Conservation (phyloP, 805 yeast species). For the Ogataea ramenticola region DNA sequence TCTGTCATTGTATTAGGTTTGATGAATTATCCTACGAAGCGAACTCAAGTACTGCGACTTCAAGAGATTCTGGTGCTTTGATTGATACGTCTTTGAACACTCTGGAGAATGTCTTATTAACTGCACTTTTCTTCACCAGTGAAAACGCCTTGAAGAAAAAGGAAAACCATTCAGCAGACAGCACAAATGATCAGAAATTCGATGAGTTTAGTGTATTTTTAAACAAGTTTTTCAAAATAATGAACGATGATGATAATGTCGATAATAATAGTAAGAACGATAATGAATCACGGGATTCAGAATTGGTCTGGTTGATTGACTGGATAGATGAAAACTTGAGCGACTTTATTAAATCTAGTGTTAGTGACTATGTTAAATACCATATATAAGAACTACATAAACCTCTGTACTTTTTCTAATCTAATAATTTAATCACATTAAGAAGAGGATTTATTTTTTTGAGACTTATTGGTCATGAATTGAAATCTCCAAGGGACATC, state of each 20-base stretch:
- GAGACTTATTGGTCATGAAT: constrained; percentile 4
- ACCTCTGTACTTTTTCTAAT: background rate
- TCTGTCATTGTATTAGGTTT: constrained; percentile 1
- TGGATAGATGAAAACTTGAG: constrained; percentile 19
- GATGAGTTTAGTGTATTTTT: constrained; percentile 22
- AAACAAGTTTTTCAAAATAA: constrained; percentile 7
- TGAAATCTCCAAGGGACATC: constrained; percentile 56
- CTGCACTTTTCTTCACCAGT: constrained; percentile 1
- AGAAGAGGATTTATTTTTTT: background rate
- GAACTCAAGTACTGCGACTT: background rate
- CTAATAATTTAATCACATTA: background rate
- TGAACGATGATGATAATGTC: background rate
- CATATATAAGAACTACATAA: constrained; percentile 14
- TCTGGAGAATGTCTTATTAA: constrained; percentile 1
- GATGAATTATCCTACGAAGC: background rate
- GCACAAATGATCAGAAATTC: background rate
- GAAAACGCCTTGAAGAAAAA: constrained; percentile 8
- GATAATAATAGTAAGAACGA: no score
- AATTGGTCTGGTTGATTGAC: background rate
- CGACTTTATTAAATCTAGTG: constrained; percentile 23
- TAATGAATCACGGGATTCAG: background rate
- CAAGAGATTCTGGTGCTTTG: background rate
- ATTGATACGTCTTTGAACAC: background rate
- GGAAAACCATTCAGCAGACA: constrained; percentile 13
- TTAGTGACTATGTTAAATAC: constrained; percentile 25